phyloP scores from a whole-genome alignment of 805 yeast species.

The Zygosaccharomyces kombuchaensis region DNA sequence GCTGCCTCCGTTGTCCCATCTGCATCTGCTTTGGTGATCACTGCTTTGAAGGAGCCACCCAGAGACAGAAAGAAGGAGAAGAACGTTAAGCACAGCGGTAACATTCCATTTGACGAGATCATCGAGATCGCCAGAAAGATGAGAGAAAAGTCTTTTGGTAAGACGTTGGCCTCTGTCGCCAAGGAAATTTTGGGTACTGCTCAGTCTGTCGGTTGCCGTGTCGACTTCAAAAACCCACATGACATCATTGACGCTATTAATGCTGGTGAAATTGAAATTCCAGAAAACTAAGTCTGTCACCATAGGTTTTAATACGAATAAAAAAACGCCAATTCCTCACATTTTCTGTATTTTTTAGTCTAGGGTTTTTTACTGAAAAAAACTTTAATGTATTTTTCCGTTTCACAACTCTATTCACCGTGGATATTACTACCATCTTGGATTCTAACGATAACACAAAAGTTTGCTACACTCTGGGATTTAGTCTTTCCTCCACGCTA shows the following conservation, averaged over 20 bases:
- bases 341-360: conserved; percentile 31
- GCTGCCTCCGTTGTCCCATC: conserved; percentile 98
- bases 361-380: conserved; percentile 28
- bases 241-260: conserved; percentile 97
- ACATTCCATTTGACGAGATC: conserved; percentile 95
- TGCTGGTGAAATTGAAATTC: conserved; percentile 91
- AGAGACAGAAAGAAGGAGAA: conserved; percentile 99
- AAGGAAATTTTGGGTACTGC: conserved; percentile 99
- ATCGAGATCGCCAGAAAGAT: conserved; percentile 95
- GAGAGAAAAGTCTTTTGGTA: conserved; percentile 97
- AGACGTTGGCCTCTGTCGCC: conserved; percentile 91
- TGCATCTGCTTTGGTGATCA: conserved; percentile 97
- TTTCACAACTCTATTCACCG: conserved; percentile 12
- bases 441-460: background rate
- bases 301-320: conserved; percentile 24
- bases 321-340: conserved; percentile 23
- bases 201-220: conserved; percentile 99
- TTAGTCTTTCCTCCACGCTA: conserved; percentile 52
- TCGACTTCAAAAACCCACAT: conserved; percentile 98
- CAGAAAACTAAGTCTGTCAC: conserved; percentile 34
- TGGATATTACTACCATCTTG: conserved; percentile 4
- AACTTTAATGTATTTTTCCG: conserved; percentile 24
- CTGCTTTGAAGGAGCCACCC: conserved; percentile 99
- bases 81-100: conserved; percentile 99
- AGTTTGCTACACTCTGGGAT: conserved; percentile 90